Evolutionary conservation across 257 asterid genomes (phyloP), one percentile per base, ranked within the genome.

Genomic region (Coffea eugenioides): DNA sequence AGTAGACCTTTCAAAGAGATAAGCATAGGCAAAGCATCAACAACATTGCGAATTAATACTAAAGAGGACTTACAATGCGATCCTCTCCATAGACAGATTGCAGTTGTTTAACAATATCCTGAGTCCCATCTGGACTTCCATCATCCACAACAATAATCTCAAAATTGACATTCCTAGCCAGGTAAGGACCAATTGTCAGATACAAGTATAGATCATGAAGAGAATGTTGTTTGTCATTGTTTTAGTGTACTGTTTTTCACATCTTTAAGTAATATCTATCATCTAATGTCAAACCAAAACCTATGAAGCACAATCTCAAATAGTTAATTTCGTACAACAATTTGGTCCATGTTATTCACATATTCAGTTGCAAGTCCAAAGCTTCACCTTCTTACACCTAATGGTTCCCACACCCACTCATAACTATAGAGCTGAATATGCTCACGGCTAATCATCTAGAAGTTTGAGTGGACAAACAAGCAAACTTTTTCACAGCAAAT

Each of bases 81-180:
- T 92, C 97, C 82, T 91, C 97, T 68, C 99, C 98, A 69, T 92
- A 96, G 56, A 91, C 97, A 82, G 82, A 80, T 87, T 93, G 97
- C 84, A 96, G 87, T 84, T 96, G 97, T 87, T 90, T 89, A 75
- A 96, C 94, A 80, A 93, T 89, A 71, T 96, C 98, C 82, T 93
- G 99, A 75, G 99, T 96, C 81, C 99, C 99, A 72, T 96, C 99
- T 48, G 99, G 98, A 87, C 98, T 93, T 86, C 99, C 99, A 82
- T 95, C 99, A 87, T 95, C 99, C 82, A 96, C 99, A 31, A 96
- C 89, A 71, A 96, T 92, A 79, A 96, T 87, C 88, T 96, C 99
- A 84, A 96, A 95, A 85, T 96, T 82, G 69, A 89, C 88, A 87
- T 87, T 89, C 90, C 99, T 96, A 87, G 83, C 68, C 82, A 84